Base-by-base conservation (phyloP, 352 stramenopile genomes). In the Globisporangium takayamanum region DNA sequence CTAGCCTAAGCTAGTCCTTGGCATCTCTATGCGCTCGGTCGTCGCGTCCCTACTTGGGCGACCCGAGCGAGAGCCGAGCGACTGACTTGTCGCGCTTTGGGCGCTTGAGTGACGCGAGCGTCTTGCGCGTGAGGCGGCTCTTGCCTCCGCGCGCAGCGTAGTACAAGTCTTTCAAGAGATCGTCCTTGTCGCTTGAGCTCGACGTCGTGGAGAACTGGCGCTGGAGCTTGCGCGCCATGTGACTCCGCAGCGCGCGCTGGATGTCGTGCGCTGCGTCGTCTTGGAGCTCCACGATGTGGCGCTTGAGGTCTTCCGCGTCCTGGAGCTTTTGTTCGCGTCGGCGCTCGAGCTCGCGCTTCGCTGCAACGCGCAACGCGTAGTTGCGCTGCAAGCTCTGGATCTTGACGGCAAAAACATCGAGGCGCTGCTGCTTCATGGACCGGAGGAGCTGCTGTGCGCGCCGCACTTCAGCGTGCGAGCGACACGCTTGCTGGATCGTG, bases 401-500 rank as follows among this genome's bases (percentile, higher is more conserved):
- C 57, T 72, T 80, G 51, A 70, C 52, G 0, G 60, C 76, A 42
- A 69, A 84, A 5, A 63, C 57, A 15, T 73, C 56, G 16, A 80
- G 67, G 25, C 64, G 67, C 14, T 68, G 37, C 48, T 57, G 66
- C 44, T 76, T 70, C 56, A 64, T 74, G 7, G 25, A 16, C 33
- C 67, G 47, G 16, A 89, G 58, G 26, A 70, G 63, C 45, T 66
- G 52, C 59, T 87, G 81, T 14, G 76, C 76, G 14, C 57, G 63
- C 18, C 67, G 69, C 22, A 87, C 63, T 46, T 74, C 53, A 5
- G 67, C 68, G 16, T 56, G 68, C 15, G 74, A 66, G 36, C 76
- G 74, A 56, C 66, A 74, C 12, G 57, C 62, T 50, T 79, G 67
- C 56, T 88, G 78, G 60, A 88, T 88, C 8, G 53, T 65, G 10